Evolutionary conservation across 148 eudicot species (phyloP).

Genomic region (Fagopyrum homotropicum): DNA sequence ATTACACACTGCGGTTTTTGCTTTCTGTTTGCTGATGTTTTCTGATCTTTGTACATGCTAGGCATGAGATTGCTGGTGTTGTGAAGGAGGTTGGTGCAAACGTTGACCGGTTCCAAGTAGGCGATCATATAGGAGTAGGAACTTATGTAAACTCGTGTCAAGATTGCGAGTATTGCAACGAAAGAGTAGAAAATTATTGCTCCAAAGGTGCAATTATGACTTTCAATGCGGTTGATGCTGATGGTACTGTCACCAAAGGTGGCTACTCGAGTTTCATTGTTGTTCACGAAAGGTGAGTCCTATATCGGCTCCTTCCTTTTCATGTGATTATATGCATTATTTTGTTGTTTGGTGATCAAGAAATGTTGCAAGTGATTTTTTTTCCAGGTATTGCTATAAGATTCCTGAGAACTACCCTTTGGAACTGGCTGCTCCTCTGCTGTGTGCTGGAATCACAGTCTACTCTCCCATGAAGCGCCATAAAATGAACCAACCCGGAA

Average conservation of each 20-base stretch:
- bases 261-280: conserved; percentile 37
- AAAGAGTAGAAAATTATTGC: conserved; percentile 29
- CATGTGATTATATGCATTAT: background rate
- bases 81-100: conserved; percentile 40
- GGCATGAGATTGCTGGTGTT: conserved; percentile 43
- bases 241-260: conserved; percentile 31
- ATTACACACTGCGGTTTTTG: no score
- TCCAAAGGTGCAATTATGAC: conserved; percentile 13
- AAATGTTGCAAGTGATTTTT: background rate
- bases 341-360: background rate
- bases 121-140: conserved; percentile 32
- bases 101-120: conserved; percentile 32
- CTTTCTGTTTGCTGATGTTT: background rate
- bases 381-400: conserved; percentile 21
- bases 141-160: conserved; percentile 36
- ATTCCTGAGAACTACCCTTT: conserved; percentile 33
- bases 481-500: conserved; percentile 32
- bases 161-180: conserved; percentile 26
- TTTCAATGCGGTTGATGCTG: conserved; percentile 19
- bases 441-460: conserved; percentile 48
- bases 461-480: conserved; percentile 35
- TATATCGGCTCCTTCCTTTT: background rate
- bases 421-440: conserved; percentile 38
- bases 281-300: conserved; percentile 22
- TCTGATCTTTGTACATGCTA: background rate